phyloP scores from a whole-genome alignment of 1,139 yeast species.

The Suhomyces bribrorum region DNA sequence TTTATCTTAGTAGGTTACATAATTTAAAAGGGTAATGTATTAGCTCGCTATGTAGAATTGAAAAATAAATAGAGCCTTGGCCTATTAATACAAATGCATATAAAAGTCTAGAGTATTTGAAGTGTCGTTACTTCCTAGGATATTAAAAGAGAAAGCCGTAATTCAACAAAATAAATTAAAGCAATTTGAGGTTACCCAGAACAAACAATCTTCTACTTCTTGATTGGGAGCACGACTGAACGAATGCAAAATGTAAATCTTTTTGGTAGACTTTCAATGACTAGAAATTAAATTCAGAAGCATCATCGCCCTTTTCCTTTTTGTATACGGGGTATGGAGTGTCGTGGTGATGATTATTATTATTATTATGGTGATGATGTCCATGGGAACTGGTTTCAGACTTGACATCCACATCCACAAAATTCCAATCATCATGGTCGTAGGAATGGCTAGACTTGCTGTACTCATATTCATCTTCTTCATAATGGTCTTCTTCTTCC shows the following conservation, averaged over 20 bases:
- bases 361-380: no score
- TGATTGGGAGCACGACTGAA: no score
- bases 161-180: no score
- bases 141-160: no score
- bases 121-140: neutral
- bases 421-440: slow-evolving; percentile 15
- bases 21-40: neutral
- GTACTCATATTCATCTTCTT: slow-evolving; percentile 4
- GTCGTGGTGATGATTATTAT: slow-evolving; percentile 2
- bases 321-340: slow-evolving; percentile 18
- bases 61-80: neutral
- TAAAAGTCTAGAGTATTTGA: neutral
- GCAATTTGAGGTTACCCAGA: no score
- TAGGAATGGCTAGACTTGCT: slow-evolving; percentile 1
- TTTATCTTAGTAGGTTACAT: no score
- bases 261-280: no score
- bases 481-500: slow-evolving; percentile 7
- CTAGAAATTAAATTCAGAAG: slow-evolving; percentile 17
- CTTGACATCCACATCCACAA: slow-evolving; percentile 16
- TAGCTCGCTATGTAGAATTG: neutral
- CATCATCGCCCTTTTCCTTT: slow-evolving; percentile 13
- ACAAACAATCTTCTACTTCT: no score
- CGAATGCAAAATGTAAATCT: no score
- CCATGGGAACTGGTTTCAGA: slow-evolving; percentile 3
- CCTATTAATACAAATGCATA: neutral